These are phyloP conservation scores for Wickerhamiella spandovensis DNA, from an alignment of 805 yeast genomes.

Conservation along the genomic window DNA sequence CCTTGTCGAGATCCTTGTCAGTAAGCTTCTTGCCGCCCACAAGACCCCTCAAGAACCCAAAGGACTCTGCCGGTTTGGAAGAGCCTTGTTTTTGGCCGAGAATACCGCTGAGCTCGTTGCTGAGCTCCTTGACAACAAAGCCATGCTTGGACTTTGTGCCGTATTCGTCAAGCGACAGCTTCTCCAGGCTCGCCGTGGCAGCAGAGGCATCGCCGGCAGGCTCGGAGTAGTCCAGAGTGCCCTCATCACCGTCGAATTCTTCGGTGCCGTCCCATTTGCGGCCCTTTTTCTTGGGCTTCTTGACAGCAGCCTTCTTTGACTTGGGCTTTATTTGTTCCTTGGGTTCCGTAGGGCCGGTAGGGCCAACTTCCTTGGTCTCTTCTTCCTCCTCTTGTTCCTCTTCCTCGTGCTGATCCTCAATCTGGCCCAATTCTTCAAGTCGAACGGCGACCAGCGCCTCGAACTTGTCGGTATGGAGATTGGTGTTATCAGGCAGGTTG, in stretches of 20 bases:
- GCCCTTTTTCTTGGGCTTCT: slow-evolving; percentile 10
- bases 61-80: slow-evolving; percentile 29
- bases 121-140: slow-evolving; percentile 53
- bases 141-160: slow-evolving; percentile 38
- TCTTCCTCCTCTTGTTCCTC: background rate
- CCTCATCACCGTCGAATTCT: slow-evolving; percentile 32
- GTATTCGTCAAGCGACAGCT: slow-evolving; percentile 21
- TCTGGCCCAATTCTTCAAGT: slow-evolving; percentile 11
- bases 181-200: slow-evolving; percentile 22
- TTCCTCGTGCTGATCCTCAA: background rate
- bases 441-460: slow-evolving; percentile 23
- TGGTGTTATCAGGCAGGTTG: slow-evolving; percentile 9
- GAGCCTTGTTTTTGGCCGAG: slow-evolving; percentile 16
- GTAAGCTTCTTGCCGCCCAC: slow-evolving; percentile 60
- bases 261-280: slow-evolving; percentile 50
- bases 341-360: slow-evolving; percentile 1
- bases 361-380: background rate
- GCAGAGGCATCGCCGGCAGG: slow-evolving; percentile 11
- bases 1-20: slow-evolving; percentile 49
- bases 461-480: slow-evolving; percentile 16
- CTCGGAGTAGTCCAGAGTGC: slow-evolving; percentile 43
- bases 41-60: slow-evolving; percentile 45
- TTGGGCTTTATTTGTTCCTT: background rate
- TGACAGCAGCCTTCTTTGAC: background rate
- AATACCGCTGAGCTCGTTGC: slow-evolving; percentile 36